Evolutionary conservation across 2,329 filamentous ascomycete genomes (phyloP), one percentile per base, ranked within the genome.

Genomic region (Botrytis medusae): DNA sequence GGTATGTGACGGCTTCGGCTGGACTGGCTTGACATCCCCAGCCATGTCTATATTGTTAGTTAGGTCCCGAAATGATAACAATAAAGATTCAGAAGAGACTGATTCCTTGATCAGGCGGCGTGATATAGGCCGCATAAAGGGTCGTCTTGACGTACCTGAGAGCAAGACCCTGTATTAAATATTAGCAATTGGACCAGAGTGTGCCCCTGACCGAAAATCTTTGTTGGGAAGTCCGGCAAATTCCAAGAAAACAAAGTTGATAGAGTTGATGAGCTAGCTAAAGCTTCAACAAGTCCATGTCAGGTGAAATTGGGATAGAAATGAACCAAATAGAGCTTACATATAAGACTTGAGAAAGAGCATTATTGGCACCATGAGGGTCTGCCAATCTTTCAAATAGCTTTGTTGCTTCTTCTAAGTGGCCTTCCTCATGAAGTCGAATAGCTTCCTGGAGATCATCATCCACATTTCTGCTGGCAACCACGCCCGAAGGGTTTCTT

Each of bases 371-470:
- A 37, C 93, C 94, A 71, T 90, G 86, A 0, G 93, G 93, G 81
- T 97, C 91, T 71, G 96, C 96, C 77, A 99, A 86, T 74, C 87
- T 86, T 42, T 90, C 92, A 83, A 99, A 99, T 83, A 98, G 89
- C 70, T 86, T 85, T n/a, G 96, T 98, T 71, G 94, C 96, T 79
- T 86, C 84, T 79, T 90, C 89, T 73, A 97, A 87, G 74, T 96
- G 88, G 73, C 95, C 95, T 64, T 86, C 87, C 83, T 99, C 96
- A 81, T 99, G 96, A 76, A 98, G 86, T 75, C 92, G 88, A 81
- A 99, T 99, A n/a, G 96, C 96, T 83, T 97, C 91, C 83, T 98
- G 95, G 74, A 99, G 97, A 82, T 93, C 91, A 74, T 88, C 86
- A 80, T 91, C 89, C 71, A 87, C 87, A 73, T 83, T 83, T 80